Conservation (phyloP, 2,329 filamentous ascomycete species). For the Bipolaris bicolor region DNA sequence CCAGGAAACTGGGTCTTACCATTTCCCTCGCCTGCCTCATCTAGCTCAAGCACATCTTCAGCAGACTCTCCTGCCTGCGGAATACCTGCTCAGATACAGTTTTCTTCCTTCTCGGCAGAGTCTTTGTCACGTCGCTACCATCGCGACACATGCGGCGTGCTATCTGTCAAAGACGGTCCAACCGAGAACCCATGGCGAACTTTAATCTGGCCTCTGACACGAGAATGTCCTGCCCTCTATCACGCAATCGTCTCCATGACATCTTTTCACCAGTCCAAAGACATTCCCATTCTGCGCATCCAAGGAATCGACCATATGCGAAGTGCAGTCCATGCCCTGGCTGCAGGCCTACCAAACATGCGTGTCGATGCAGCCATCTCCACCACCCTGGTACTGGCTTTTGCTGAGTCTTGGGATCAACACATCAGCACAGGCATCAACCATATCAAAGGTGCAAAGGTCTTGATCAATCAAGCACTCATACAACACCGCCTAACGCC, state of each 20-base stretch:
- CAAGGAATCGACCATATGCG: slow-evolving; percentile 73
- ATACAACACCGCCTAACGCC: slow-evolving; percentile 53
- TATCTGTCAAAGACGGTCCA: slow-evolving; percentile 72
- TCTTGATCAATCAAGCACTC: slow-evolving; percentile 66
- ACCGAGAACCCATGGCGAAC: slow-evolving; percentile 75
- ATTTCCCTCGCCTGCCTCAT: slow-evolving; percentile 46
- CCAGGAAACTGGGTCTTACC: slow-evolving; percentile 48
- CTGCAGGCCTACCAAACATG: slow-evolving; percentile 67
- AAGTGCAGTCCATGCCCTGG: slow-evolving; percentile 65
- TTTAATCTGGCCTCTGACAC: slow-evolving; percentile 71
- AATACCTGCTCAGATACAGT: slow-evolving; percentile 54
- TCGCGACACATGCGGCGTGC: slow-evolving; percentile 70
- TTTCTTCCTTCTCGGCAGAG: slow-evolving; percentile 62
- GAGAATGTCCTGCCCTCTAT: slow-evolving; percentile 67
- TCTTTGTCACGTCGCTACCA: slow-evolving; percentile 69
- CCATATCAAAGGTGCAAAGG: slow-evolving; percentile 71
- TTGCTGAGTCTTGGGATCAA: slow-evolving; percentile 74
- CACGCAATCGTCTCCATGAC: slow-evolving; percentile 73
- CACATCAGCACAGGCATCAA: slow-evolving; percentile 72
- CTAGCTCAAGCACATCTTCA: slow-evolving; percentile 45
- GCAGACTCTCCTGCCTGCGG: slow-evolving; percentile 29
- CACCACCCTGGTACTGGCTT: slow-evolving; percentile 71
- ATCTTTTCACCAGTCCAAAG: slow-evolving; percentile 69
- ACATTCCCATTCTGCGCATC: slow-evolving; percentile 62
- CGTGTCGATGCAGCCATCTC: slow-evolving; percentile 69